Base-by-base conservation (phyloP, 768 basidiomycete genomes). In the Paxillus involutus region DNA sequence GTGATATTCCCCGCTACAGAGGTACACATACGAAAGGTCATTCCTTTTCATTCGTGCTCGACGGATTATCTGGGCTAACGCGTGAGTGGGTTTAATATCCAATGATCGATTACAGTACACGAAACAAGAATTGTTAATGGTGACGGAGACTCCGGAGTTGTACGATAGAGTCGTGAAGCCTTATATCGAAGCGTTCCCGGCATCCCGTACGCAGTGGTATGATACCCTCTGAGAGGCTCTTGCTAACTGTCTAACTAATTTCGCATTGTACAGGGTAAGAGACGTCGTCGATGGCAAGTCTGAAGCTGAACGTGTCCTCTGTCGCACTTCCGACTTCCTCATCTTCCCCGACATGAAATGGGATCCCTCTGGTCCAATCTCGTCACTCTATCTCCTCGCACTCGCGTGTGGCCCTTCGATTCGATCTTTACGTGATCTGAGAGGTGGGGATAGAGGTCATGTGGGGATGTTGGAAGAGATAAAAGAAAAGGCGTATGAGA, bases 291-390 rank as follows among this genome's bases (percentile, higher is more conserved):
- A 76, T 0, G 91, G 94, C 8, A 71, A 74, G 32, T 86, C 90
- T 5, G 94, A 98, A 69, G 78, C 80, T 17, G 80, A 86, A 14
- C 84, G 86, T 42, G 69, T 98, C 21, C 71, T 97, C 17, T 86
- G 78, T 63, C 80, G 85, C 2, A 79, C 77, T 12, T 69, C 80
- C 0, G 76, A 80, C 6, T 97, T 89, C 63, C 59, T 96, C 37
- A 85, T 99, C 51, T 72, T 97, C 0, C 96, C 96, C 0, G 96
- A 99, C 71, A 89, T 97, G 84, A 98, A 98, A 74, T 98, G 96
- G 96, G 94, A 98, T 66, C 78, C 85, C 21, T 89, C 84, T 0
- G 59, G 89, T n/a, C 67, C 69, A 0, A 51, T 68, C 35, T 71
- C 82, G 0, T 81, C 91, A 1, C 77, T 99, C 49, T 98, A 99